Base-by-base conservation (phyloP, 495 filamentous ascomycete genomes). In the Xylaria sp. region DNA sequence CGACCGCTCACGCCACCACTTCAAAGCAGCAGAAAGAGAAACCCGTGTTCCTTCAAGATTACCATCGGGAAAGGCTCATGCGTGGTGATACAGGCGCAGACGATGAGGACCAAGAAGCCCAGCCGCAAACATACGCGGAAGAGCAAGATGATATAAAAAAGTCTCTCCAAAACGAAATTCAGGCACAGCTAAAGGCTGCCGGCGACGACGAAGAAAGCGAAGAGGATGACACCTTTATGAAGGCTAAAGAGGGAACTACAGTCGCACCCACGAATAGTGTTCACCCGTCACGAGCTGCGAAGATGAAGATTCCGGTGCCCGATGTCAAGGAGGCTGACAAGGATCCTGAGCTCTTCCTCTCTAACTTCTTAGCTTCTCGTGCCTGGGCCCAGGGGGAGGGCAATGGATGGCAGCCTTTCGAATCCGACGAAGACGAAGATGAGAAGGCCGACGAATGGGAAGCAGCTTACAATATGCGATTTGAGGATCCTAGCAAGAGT, bases 401-500 rank as follows among this genome's bases (percentile, higher is more conserved):
- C 21, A 82, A 88, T 33, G 81, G 82, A 12, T 92, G 90, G 74
- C 83, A 92, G 61, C 91, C 94, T 9, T 91, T 99, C 65, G 94
- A 98, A 69, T 97, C 93, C 0, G 96, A 99, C 73, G 96, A 98
- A 66, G 93, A 92, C 26, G 93, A 95, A 63, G 91, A 94, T 61
- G 85, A 89, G 17, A 87, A 90, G 33, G 95, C 95, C 43, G 96
- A 99, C 33, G 88, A 88, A 35, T 94, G 94, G 73, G 96, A 99
- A 79, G 87, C 91, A 66, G 95, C 94, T n/a, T 99, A 97, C 83
- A 99, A 99, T 80, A 84, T 97, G 80, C 92, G 96, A 31, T 99
- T 99, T 75, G 96, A 99, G 76, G 92, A 99, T 74, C 94, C 96
- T 0, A 86, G 85, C 74, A 91, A 90, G 72, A 87, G 91, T 71